Conservation (phyloP, 768 basidiomycete genomes). For the Pleurotus platypus region DNA sequence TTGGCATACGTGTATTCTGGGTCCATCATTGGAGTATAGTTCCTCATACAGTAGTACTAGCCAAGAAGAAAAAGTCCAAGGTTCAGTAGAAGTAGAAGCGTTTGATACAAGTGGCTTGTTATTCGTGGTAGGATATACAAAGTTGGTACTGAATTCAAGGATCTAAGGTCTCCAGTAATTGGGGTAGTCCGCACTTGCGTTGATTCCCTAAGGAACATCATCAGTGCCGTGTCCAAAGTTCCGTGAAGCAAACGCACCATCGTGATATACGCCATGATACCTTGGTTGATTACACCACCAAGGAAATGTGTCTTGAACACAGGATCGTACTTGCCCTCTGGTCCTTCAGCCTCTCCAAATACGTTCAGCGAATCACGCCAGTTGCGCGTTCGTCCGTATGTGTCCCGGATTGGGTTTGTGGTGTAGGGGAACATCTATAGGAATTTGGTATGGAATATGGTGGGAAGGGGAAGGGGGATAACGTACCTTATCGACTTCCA, state of each 20-base stretch:
- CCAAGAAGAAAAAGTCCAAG: conserved; percentile 4
- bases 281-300: conserved; percentile 48
- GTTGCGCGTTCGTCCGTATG: conserved; percentile 47
- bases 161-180: conserved; percentile 4
- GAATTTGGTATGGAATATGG: not conserved
- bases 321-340: conserved; percentile 48
- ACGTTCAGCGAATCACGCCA: conserved; percentile 51
- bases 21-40: conserved; percentile 5
- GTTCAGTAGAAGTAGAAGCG: not conserved
- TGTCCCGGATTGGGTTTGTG: conserved; percentile 44
- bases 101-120: no score
- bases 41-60: not conserved
- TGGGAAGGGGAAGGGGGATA: not conserved
- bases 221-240: not conserved
- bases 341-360: conserved; percentile 46
- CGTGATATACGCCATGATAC: conserved; percentile 51
- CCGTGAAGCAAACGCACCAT: conserved; percentile 33
- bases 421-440: conserved; percentile 48
- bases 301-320: conserved; percentile 48
- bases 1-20: conserved; percentile 6
- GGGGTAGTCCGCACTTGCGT: conserved; percentile 11
- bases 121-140: no score
- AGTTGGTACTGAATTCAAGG: no score
- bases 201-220: conserved; percentile 8
- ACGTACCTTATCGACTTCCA: conserved; percentile 42